A percentile compares a stretch with the other conserved stretches of the same genome.
phyloP scores from a whole-genome alignment of 495 filamentous ascomycete genomes.

The Aspergillus carlsbadensis region DNA sequence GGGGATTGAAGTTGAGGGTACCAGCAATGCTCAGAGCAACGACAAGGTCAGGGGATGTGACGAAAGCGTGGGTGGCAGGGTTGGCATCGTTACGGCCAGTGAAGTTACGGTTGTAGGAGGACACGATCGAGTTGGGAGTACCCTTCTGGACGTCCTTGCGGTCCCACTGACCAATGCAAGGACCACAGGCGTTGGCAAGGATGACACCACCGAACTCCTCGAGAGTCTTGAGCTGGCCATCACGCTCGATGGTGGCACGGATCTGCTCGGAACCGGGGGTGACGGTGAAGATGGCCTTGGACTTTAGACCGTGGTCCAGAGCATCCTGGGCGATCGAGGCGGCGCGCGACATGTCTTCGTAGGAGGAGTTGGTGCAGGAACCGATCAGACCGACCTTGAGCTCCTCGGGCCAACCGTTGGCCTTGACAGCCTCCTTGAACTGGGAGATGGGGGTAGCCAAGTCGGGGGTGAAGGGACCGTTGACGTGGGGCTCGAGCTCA shows the following conservation, averaged over 20 bases:
- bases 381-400: constrained; percentile 93
- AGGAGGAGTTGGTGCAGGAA: constrained; percentile 98
- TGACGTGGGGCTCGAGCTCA: constrained; percentile 91
- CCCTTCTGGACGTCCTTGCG: constrained; percentile 95
- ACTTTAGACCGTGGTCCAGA: constrained; percentile 78
- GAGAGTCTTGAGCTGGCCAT: constrained; percentile 70
- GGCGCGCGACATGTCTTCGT: constrained; percentile 94
- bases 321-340: constrained; percentile 92
- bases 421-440: constrained; percentile 75
- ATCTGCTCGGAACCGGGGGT: constrained; percentile 97
- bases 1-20: constrained; percentile 91
- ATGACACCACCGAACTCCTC: constrained; percentile 95
- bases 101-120: constrained; percentile 99
- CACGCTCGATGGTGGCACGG: constrained; percentile 84
- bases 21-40: constrained; percentile 91
- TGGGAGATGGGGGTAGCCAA: constrained; percentile 85
- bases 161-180: constrained; percentile 89
- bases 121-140: constrained; percentile 92
- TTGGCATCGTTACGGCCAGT: constrained; percentile 99
- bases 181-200: constrained; percentile 93
- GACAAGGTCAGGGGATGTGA: constrained; percentile 96
- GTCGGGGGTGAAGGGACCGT: constrained; percentile 95
- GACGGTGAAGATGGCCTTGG: constrained; percentile 88
- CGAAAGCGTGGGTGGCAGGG: constrained; percentile 97
- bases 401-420: constrained; percentile 82